phyloP scores from a whole-genome alignment of 1,139 yeast species.

The Geotrichum siamense region DNA sequence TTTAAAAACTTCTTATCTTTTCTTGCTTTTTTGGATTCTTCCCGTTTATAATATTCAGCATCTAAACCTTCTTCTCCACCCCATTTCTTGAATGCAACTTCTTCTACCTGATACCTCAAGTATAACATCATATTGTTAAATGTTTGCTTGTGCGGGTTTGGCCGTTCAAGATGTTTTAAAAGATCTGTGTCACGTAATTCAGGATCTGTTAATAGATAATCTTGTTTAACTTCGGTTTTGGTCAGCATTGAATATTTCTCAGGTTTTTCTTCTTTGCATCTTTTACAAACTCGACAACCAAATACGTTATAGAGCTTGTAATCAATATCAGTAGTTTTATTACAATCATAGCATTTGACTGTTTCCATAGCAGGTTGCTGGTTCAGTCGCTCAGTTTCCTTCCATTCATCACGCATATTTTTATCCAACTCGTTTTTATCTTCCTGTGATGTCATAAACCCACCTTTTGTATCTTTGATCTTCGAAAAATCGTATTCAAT shows the following conservation, averaged over 20 bases:
- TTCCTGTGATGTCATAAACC: slow-evolving; percentile 56
- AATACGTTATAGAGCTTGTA: slow-evolving; percentile 62
- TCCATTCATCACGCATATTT: slow-evolving; percentile 70
- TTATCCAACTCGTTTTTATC: slow-evolving; percentile 34
- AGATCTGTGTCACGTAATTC: slow-evolving; percentile 67
- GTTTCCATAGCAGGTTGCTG: slow-evolving; percentile 12
- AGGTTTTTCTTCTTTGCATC: slow-evolving; percentile 64
- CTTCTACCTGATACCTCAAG: slow-evolving; percentile 83
- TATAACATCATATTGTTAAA: slow-evolving; percentile 91
- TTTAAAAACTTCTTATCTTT: slow-evolving; percentile 73
- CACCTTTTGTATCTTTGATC: slow-evolving; percentile 84
- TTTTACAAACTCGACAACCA: slow-evolving; percentile 66
- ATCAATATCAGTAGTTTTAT: slow-evolving; percentile 59
- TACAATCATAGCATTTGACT: slow-evolving; percentile 79
- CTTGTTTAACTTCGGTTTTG: slow-evolving; percentile 91
- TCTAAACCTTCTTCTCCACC: slow-evolving; percentile 84
- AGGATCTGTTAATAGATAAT: slow-evolving; percentile 86
- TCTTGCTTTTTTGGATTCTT: slow-evolving; percentile 59
- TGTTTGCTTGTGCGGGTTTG: slow-evolving; percentile 87
- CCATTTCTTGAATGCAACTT: slow-evolving; percentile 91
- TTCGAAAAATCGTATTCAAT: slow-evolving; percentile 86
- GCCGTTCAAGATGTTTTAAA: slow-evolving; percentile 74
- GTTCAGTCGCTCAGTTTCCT: slow-evolving; percentile 44
- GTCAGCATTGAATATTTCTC: slow-evolving; percentile 87
- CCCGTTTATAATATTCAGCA: slow-evolving; percentile 85